A percentile compares a stretch with the other conserved stretches of the same genome.
Evolutionary conservation across 306 rosid species (phyloP).

Genomic region (Lathyrus aphaca): DNA sequence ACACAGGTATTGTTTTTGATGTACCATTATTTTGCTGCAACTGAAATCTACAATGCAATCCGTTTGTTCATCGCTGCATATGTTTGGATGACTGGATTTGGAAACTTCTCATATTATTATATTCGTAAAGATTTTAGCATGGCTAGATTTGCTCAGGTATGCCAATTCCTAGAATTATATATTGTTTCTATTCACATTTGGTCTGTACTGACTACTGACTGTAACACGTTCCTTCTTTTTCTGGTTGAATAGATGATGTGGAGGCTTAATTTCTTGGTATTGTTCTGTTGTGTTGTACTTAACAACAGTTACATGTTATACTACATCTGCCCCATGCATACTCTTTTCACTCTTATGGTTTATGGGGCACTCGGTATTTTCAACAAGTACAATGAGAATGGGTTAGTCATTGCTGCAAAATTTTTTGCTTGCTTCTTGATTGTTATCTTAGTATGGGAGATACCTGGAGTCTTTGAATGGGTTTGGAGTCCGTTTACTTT

Average conservation of each 20-base stretch:
- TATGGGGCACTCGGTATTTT: constrained; percentile 82
- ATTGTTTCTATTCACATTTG: constrained; percentile 33
- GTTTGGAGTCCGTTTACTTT: constrained; percentile 87
- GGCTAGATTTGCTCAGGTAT: constrained; percentile 88
- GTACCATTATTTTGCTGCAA: constrained; percentile 94
- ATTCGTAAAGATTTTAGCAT: constrained; percentile 91
- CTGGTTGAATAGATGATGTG: constrained; percentile 93
- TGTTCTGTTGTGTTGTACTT: constrained; percentile 78
- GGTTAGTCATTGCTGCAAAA: constrained; percentile 72
- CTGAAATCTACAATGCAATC: constrained; percentile 83
- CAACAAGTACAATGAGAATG: constrained; percentile 83
- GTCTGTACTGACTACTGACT: constrained; percentile 31
- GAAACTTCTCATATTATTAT: constrained; percentile 94
- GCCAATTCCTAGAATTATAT: constrained; percentile 37
- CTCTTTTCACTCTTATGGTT: constrained; percentile 93
- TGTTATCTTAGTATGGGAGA: constrained; percentile 86
- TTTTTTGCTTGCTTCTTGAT: constrained; percentile 73
- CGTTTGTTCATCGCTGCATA: constrained; percentile 88
- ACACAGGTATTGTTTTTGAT: constrained; percentile 83
- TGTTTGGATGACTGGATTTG: constrained; percentile 99
- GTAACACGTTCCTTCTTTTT: constrained; percentile 26
- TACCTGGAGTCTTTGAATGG: constrained; percentile 92
- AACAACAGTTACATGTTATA: constrained; percentile 90
- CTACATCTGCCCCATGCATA: constrained; percentile 99
- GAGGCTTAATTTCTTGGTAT: constrained; percentile 95